Evolutionary conservation across 2,329 filamentous ascomycete species (phyloP).

Genomic region (Aspergillus terreus): DNA sequence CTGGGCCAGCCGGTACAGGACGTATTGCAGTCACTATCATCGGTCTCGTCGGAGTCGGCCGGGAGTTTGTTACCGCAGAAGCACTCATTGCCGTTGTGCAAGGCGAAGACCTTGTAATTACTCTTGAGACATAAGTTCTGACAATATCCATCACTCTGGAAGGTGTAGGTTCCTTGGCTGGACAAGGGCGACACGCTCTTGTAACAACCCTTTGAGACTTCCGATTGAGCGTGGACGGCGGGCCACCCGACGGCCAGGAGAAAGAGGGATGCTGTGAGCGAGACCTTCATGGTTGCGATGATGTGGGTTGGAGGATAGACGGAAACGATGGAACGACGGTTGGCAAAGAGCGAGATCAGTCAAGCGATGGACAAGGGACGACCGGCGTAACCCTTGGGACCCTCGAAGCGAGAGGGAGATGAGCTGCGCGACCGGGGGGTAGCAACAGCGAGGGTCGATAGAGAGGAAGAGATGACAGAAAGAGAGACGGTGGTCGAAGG

Average conservation of each 20-base stretch:
- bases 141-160: constrained; percentile 55
- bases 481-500: background rate
- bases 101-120: constrained; percentile 58
- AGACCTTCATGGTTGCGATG: constrained; percentile 18
- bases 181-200: constrained; percentile 46
- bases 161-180: constrained; percentile 45
- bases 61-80: constrained; percentile 72
- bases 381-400: constrained; percentile 35
- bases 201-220: constrained; percentile 49
- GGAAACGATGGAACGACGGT: constrained; percentile 3
- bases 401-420: background rate
- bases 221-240: constrained; percentile 17
- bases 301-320: constrained; percentile 14
- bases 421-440: background rate
- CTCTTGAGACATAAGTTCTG: constrained; percentile 47
- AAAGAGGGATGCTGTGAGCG: constrained; percentile 23
- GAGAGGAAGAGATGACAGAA: background rate
- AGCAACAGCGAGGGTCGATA: background rate
- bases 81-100: constrained; percentile 61
- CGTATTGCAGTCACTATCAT: constrained; percentile 60
- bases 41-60: constrained; percentile 50
- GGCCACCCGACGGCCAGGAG: constrained; percentile 21
- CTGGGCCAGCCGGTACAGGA: constrained; percentile 60
- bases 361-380: constrained; percentile 31
- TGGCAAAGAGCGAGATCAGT: constrained; percentile 9